Conservation (phyloP, 139 green algal genomes). For the Cymbomonas tetramitiformis region DNA sequence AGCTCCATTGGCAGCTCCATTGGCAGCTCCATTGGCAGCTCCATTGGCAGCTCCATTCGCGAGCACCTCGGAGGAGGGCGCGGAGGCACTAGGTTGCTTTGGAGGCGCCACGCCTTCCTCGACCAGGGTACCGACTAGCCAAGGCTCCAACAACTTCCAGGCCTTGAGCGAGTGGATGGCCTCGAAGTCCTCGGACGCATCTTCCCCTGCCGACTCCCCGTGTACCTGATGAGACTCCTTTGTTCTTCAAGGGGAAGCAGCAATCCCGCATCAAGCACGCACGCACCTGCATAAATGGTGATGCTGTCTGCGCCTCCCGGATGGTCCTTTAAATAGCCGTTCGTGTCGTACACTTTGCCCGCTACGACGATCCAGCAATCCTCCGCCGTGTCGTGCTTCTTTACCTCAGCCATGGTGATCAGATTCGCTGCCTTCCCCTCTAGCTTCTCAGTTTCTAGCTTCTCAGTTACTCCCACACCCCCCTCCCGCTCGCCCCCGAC, state of each 20-base stretch:
- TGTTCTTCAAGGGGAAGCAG: no score
- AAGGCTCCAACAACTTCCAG: slow-evolving; percentile 18
- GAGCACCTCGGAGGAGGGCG: not conserved
- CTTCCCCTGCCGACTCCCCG: no score
- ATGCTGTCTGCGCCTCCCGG: slow-evolving; percentile 36
- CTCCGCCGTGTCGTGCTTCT: slow-evolving; percentile 49
- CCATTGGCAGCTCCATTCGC: no score
- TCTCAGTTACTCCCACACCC: no score
- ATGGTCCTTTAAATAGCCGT: slow-evolving; percentile 34
- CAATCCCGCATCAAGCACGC: no score
- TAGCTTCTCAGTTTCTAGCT: no score
- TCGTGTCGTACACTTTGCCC: slow-evolving; percentile 48
- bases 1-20: no score
- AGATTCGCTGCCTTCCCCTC: slow-evolving; percentile 12
- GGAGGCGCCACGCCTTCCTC: no score
- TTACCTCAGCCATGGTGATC: slow-evolving; percentile 58
- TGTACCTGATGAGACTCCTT: no score
- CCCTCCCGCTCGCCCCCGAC: not conserved
- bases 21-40: no score
- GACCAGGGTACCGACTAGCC: slow-evolving; percentile 3
- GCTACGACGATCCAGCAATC: slow-evolving; percentile 82
- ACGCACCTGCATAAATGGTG: slow-evolving; percentile 36
- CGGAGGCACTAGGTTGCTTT: not conserved
- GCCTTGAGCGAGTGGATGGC: slow-evolving; percentile 33
- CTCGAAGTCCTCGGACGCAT: slow-evolving; percentile 42